Conservation (phyloP, 768 basidiomycete species). For the Symmetrospora coprosmae region DNA sequence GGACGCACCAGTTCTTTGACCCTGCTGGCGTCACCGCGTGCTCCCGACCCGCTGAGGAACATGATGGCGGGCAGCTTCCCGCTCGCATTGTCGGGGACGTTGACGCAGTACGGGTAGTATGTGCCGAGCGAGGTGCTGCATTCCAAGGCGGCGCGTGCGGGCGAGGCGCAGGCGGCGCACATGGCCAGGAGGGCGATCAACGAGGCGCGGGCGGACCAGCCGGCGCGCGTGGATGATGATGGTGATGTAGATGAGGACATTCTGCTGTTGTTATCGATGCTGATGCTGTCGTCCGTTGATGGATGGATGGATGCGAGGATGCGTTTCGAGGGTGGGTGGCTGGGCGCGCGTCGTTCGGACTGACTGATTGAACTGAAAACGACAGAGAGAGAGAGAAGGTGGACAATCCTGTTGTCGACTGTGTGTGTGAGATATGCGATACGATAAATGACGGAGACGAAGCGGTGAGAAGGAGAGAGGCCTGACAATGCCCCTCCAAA, state of each 20-base stretch:
- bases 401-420: neutral
- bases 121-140: conserved; percentile 2
- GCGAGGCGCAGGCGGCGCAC: neutral
- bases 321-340: neutral
- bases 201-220: neutral
- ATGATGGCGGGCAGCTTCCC: conserved; percentile 20
- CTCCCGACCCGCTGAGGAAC: conserved; percentile 14
- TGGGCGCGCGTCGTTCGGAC: neutral
- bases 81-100: conserved; percentile 12
- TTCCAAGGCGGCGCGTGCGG: neutral
- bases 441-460: too few species aligned
- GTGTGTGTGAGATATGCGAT: too few species aligned
- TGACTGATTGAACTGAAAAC: neutral
- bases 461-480: too few species aligned
- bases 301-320: neutral
- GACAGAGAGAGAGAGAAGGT: neutral
- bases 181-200: neutral
- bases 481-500: too few species aligned
- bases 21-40: neutral
- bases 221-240: neutral
- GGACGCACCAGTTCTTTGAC: conserved; percentile 4
- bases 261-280: neutral
- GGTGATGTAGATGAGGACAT: neutral
- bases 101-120: conserved; percentile 20
- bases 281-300: neutral